Evolutionary conservation across 176 grass and related monocot genomes (phyloP).

Genomic region (Aegilops speltoides): DNA sequence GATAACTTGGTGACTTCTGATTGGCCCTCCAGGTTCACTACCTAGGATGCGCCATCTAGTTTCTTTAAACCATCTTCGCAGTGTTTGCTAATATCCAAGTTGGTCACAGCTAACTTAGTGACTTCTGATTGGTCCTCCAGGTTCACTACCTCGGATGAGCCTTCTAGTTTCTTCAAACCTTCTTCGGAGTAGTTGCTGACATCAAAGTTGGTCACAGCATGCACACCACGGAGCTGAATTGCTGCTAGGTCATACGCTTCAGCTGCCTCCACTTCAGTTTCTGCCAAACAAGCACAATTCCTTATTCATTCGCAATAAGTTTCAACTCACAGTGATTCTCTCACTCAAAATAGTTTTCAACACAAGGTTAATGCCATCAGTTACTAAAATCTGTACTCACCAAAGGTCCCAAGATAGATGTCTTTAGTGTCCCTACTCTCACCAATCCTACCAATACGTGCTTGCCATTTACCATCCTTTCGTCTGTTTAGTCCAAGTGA

Average conservation of each 20-base stretch:
- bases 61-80: constrained; percentile 50
- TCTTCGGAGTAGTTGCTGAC: constrained; percentile 71
- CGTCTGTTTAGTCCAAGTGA: constrained; percentile 48
- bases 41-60: constrained; percentile 34
- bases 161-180: constrained; percentile 51
- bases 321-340: background rate
- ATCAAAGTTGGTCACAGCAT: constrained; percentile 95
- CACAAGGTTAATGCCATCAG: background rate
- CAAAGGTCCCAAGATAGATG: constrained; percentile 95
- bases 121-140: constrained; percentile 34
- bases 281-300: constrained; percentile 31
- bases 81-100: constrained; percentile 86
- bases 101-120: constrained; percentile 69
- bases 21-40: constrained; percentile 28
- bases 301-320: background rate
- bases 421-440: constrained; percentile 93
- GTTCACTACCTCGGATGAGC: constrained; percentile 18
- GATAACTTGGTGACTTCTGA: constrained; percentile 42
- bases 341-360: background rate
- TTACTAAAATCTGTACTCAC: constrained; percentile 40
- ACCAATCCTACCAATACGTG: constrained; percentile 87
- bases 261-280: constrained; percentile 91
- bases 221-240: constrained; percentile 74
- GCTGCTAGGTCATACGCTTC: constrained; percentile 97
- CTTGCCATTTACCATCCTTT: constrained; percentile 98